phyloP scores from a whole-genome alignment of 108 stramenopile genomes.

The Ochromonas danica region DNA sequence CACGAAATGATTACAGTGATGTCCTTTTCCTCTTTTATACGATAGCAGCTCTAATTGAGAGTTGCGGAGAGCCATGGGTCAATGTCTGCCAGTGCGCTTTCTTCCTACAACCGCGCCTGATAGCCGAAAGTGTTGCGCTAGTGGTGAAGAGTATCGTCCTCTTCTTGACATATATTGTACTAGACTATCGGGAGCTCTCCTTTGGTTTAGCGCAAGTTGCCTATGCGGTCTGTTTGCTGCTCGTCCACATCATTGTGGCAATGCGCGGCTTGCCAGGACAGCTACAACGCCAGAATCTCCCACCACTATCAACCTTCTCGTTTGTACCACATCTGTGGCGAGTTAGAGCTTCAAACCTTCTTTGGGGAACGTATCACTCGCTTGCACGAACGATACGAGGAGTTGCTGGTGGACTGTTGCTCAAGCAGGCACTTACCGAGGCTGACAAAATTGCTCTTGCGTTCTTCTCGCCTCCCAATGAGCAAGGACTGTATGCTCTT shows the following conservation, averaged over 20 bases:
- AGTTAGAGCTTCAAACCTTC: not conserved
- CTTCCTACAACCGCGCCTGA: not conserved
- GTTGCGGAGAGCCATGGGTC: not conserved
- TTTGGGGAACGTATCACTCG: not conserved
- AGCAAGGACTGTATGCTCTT: conserved; percentile 55
- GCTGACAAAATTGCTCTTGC: conserved; percentile 56
- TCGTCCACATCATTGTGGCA: not conserved
- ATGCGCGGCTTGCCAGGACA: not conserved
- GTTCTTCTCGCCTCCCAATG: conserved; percentile 40
- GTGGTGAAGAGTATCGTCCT: not conserved
- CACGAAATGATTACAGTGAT: not conserved
- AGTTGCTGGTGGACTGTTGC: too few species aligned
- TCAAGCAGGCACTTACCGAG: conserved; percentile 58
- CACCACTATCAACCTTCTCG: not conserved
- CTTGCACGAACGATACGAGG: not conserved
- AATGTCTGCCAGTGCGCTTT: not conserved
- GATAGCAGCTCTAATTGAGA: not conserved
- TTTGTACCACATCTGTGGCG: not conserved
- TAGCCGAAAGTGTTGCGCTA: not conserved
- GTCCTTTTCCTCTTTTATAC: not conserved
- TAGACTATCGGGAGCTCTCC: not conserved
- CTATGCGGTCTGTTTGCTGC: not conserved
- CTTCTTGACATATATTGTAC: not conserved
- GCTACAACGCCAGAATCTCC: not conserved
- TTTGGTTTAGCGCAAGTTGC: not conserved